phyloP scores from a whole-genome alignment of 1,139 yeast genomes.

The Hansenula sp. region DNA sequence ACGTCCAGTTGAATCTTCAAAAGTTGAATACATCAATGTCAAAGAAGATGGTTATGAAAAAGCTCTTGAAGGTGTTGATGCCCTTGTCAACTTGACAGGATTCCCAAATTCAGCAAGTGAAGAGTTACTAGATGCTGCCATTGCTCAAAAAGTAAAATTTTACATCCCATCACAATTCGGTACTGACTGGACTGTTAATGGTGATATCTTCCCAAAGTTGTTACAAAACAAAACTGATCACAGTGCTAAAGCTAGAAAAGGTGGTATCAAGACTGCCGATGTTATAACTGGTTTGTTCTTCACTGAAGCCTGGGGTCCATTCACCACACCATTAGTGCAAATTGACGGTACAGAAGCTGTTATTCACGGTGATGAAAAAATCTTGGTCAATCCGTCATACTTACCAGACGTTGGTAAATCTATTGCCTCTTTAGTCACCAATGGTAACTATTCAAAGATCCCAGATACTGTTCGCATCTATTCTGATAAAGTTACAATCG shows the following conservation, averaged over 20 bases:
- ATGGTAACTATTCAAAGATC: conserved; percentile 31
- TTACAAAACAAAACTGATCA: conserved; percentile 37
- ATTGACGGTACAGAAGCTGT: conserved; percentile 35
- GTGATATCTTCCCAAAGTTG: conserved; percentile 31
- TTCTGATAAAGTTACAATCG: conserved; percentile 38
- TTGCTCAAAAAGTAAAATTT: conserved; percentile 41
- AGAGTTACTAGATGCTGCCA: conserved; percentile 33
- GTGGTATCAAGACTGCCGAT: conserved; percentile 51
- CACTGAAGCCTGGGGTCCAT: conserved; percentile 3
- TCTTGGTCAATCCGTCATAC: conserved; percentile 32
- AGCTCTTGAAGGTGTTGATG: conserved; percentile 46
- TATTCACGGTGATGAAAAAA: conserved; percentile 39
- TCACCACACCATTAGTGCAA: conserved; percentile 26
- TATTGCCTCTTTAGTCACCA: conserved; percentile 41
- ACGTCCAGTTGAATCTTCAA: conserved; percentile 32
- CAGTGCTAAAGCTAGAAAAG: conserved; percentile 35
- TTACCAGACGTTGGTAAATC: conserved; percentile 45
- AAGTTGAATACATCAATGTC: conserved; percentile 38
- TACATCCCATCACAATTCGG: conserved; percentile 68
- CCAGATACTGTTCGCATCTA: conserved; percentile 44
- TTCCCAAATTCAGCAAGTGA: conserved; percentile 26
- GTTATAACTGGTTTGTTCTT: conserved; percentile 40
- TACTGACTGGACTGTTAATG: conserved; percentile 31
- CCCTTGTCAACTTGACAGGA: conserved; percentile 43
- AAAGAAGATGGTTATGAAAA: conserved; percentile 29